phyloP scores from a whole-genome alignment of 257 asterid genomes.

The Leonotis leonurus region DNA sequence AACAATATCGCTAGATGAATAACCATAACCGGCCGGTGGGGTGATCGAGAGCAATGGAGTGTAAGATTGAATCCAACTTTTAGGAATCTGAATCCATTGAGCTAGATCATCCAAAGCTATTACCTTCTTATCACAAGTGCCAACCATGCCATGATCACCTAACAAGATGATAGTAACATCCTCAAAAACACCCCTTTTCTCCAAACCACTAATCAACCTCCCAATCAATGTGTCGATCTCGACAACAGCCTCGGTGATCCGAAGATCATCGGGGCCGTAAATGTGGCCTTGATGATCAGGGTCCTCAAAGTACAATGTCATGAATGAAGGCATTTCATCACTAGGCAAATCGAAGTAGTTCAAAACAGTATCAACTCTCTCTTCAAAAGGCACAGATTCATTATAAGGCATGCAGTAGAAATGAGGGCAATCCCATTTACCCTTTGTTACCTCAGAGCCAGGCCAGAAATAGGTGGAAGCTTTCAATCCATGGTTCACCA shows the following conservation, averaged over 20 bases:
- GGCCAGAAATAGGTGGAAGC: conserved; percentile 75
- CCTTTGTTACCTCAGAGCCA: conserved; percentile 66
- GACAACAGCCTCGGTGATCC: conserved; percentile 47
- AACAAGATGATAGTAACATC: conserved; percentile 50
- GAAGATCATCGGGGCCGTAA: conserved; percentile 63
- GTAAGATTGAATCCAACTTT: conserved; percentile 56
- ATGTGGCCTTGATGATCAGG: conserved; percentile 77
- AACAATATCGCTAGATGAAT: conserved; percentile 36
- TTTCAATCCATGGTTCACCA: conserved; percentile 49
- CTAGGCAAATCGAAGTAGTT: conserved; percentile 52
- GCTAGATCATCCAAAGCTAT: conserved; percentile 53
- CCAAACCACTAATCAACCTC: conserved; percentile 51
- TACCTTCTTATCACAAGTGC: conserved; percentile 60
- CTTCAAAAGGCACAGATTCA: conserved; percentile 58
- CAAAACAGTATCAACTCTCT: conserved; percentile 56
- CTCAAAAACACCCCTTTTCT: conserved; percentile 52
- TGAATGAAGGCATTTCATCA: conserved; percentile 52
- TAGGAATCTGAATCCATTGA: conserved; percentile 42
- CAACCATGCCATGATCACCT: conserved; percentile 83
- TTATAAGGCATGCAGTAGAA: conserved; percentile 39
- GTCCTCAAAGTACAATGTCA: conserved; percentile 63
- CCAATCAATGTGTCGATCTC: conserved; percentile 45
- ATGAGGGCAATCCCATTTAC: conserved; percentile 54
- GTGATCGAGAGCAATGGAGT: conserved; percentile 52
- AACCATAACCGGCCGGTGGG: conserved; percentile 29